Evolutionary conservation across 1,284 basidiomycete species (phyloP), one percentile per base, ranked within the genome.

Genomic region (Fomitopsis schrenkii): DNA sequence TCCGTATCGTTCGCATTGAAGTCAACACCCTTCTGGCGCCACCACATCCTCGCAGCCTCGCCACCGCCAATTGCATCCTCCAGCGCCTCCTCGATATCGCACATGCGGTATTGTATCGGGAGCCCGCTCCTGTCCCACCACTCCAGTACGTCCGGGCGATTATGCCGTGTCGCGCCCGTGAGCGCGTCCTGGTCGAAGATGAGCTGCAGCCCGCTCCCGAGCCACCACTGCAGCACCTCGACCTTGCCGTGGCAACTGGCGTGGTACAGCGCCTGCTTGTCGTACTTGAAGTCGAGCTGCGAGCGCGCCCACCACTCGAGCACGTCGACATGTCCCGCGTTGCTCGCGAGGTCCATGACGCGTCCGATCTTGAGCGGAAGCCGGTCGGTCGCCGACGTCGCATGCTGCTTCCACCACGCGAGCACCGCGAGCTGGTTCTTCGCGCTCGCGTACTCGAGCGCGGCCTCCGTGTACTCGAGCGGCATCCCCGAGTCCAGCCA

Each of bases 231-330:
- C 63, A 94, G 74, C 17, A 93, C 88, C 42, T 90, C 86, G 8
- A 93, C 83, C 74, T 86, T 89, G n/a, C 91, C 90, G 62, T 87
- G 82, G 73, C 86, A 88, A 63, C 87, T 90, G 1, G 91, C 88
- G 66, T 90, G 85, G 61, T 89, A 84, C 66, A 94, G 76, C 22
- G 89, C 88, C 64, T 87, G 82, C 48, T 83, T 82, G 68, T 92
- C 90, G 71, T 92, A 91, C 66, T 90, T 90, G 65, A 83, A 83
- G 57, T 90, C 88, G 36, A 92, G 78, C 60, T 86, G 84, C 2
- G 89, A 91, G 8, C 83, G 80, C 6, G 86, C 83, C 92, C 92
- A 94, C 91, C 92, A 94, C 70, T 90, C 87, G 44, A 94, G 82
- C 0, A 85, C 86, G 26, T 83, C 78, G 36, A 90, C 83, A 68